phyloP scores from a whole-genome alignment of 2,329 filamentous ascomycete species.

The Niveomyces coronatus region DNA sequence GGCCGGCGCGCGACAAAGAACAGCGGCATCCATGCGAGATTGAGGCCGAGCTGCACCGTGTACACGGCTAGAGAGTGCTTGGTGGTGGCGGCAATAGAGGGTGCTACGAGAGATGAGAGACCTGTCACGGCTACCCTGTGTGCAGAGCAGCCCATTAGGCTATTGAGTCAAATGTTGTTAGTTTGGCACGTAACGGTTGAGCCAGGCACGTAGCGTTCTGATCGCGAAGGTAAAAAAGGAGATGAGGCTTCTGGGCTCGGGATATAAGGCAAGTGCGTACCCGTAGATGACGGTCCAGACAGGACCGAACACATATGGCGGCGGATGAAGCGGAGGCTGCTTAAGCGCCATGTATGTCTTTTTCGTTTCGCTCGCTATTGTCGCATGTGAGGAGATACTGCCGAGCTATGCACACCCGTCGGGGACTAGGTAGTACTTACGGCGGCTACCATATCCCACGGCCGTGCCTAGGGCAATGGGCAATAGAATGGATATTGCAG shows the following conservation, averaged over 20 bases:
- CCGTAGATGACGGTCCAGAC: constrained; percentile 59
- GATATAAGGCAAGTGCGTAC: constrained; percentile 16
- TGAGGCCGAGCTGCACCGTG: constrained; percentile 74
- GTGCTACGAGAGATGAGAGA: constrained; percentile 44
- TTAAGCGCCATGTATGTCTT: constrained; percentile 54
- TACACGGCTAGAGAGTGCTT: constrained; percentile 69
- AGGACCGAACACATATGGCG: constrained; percentile 51
- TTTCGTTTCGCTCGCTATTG: constrained; percentile 44
- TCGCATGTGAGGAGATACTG: constrained; percentile 1
- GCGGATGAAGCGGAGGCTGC: constrained; percentile 55
- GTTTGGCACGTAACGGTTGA: background rate
- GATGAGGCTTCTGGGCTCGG: no score
- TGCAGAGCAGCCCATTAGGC: constrained; percentile 78
- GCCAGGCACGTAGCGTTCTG: no score
- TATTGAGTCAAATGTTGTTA: constrained; percentile 12
- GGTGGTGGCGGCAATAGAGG: constrained; percentile 46
- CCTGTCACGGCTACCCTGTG: constrained; percentile 63
- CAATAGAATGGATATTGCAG: constrained; percentile 63
- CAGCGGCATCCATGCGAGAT: constrained; percentile 83
- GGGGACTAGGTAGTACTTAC: constrained; percentile 32
- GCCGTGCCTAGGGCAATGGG: constrained; percentile 63
- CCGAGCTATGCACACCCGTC: background rate
- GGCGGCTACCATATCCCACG: constrained; percentile 59
- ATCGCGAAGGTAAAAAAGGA: no score
- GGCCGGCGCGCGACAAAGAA: constrained; percentile 76